Base-by-base conservation (phyloP, 2,329 filamentous ascomycete genomes). In the Aplosporella prunicola region DNA sequence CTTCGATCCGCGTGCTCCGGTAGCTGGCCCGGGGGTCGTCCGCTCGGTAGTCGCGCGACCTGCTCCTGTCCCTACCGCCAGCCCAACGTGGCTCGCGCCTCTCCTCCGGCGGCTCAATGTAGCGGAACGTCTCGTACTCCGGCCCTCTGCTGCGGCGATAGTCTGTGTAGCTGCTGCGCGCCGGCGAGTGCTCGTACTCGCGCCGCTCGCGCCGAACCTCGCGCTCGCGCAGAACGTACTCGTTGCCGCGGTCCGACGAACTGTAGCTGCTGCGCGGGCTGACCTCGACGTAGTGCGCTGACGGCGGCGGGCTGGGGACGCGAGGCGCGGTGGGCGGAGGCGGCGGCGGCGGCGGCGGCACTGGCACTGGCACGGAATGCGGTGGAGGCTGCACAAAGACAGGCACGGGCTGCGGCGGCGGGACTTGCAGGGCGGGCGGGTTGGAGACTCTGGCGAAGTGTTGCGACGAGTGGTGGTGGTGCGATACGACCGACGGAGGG, bases 91-190 rank as follows among this genome's bases (percentile, higher is more conserved):
- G 20, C 30, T 23, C 32, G 44, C 53, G 44, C 52, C 53, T 28
- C 46, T 53, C 34, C 36, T 51, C 46, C 32, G 56, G 53, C 28
- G 57, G 53, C 47, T 67, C 61, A 5, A 69, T 60, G 44, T 69
- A 68, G 27, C 65, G 52, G 43, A 62, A 68, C 24, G 61, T 62
- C 43, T 68, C 64, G 45, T 66, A 67, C 14, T 60, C 55, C 16
- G 56, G 53, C n/a, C n/a, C n/a, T n/a, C n/a, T n/a, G 27, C 46
- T 43, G 11, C 17, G 38, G 9, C 20, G 16, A 13, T 45, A 41
- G 23, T 47, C 41, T 5, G 45, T 45, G 11, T 47, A 45, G n/a
- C 48, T 47, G 28, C 52, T 52, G 22, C 47, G 47, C 20, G 44
- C 40, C 2, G 58, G 59, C 32, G 54, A 57, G 26, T 58, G 53